phyloP scores from a whole-genome alignment of 1,284 basidiomycete genomes.

The Boletus mariae region DNA sequence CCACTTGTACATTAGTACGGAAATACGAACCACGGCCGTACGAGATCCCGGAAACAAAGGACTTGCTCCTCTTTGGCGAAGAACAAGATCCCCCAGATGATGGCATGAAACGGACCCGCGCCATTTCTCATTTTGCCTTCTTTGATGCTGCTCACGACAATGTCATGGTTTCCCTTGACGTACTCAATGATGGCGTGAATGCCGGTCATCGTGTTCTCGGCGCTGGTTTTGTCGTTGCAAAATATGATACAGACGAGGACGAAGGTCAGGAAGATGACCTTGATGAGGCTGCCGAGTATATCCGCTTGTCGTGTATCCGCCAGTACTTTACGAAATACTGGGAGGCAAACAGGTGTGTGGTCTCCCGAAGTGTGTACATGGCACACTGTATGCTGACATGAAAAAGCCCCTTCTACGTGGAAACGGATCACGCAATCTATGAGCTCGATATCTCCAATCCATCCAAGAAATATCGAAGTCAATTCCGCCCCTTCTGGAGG shows the following conservation, averaged over 20 bases:
- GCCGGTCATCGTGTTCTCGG: conserved; percentile 28
- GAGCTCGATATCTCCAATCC: conserved; percentile 42
- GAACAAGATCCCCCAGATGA: conserved; percentile 22
- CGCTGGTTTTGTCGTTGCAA: conserved; percentile 35
- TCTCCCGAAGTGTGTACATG: neutral
- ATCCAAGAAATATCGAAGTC: conserved; percentile 40
- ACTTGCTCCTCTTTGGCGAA: conserved; percentile 36
- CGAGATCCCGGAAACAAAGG: conserved; percentile 31
- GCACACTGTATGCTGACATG: neutral
- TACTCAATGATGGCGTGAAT: conserved; percentile 25
- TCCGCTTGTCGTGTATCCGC: conserved; percentile 36
- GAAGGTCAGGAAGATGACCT: conserved; percentile 42
- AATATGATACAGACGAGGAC: conserved; percentile 40
- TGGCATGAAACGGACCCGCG: conserved; percentile 35
- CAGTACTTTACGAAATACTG: conserved; percentile 37
- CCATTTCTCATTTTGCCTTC: conserved; percentile 39
- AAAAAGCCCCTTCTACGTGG: conserved; percentile 54
- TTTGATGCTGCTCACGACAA: conserved; percentile 34
- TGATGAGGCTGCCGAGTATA: conserved; percentile 28
- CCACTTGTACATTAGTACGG: conserved; percentile 11
- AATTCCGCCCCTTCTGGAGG: conserved; percentile 48
- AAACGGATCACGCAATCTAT: conserved; percentile 61
- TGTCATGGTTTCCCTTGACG: conserved; percentile 28
- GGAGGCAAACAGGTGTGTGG: conserved; percentile 36
- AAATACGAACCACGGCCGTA: conserved; percentile 25